Evolutionary conservation across 202 grass and related monocot species (phyloP), one percentile per base, ranked within the genome.

Genomic region (Saccharum hybrid): DNA sequence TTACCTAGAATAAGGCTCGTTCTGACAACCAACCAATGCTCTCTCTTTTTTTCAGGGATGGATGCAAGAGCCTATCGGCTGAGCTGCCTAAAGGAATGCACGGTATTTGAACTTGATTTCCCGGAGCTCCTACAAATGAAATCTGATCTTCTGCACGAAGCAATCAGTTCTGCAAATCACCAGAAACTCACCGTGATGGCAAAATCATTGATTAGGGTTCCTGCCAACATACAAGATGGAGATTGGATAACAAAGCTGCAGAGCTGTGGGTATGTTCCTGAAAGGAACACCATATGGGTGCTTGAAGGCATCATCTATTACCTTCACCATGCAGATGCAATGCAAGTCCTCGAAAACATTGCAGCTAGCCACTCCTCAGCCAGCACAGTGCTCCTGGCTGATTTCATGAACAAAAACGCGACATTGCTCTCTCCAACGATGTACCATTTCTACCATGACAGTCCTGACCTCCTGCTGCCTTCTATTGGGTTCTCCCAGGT

Each of bases 241-340:
- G 83, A 92, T 30, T 98, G 96, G 96, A 51, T 94, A 73, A 86
- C 81, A 66, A 90, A 96, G 81, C 88, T 99, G 61, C 88, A 85
- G 68, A 88, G 64, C 61, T 86, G 57, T 28, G 96, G 96, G 2
- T 99, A 90, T 87, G 73, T 81, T 63, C 91, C 91, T 67, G 72
- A 83, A 86, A 94, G 81, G 37, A 92, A 92, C 75, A 96, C 96
- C 1, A 76, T 99, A 81, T 99, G 96, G 96, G 84, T 99, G 42
- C 93, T 99, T 7, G 93, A 99, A 94, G 96, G 96, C 71, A 96
- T 99, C 70, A 74, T 99, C 36, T 99, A 94, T 83, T 99, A 99
- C 72, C 96, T 99, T 38, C 87, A 89, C 5, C 63, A 94, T 22
- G 77, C 78, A 5, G 71, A 90, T 51, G 96, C 93, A 39, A 92